These are phyloP conservation scores for Bryum argenteum DNA, from an alignment of 225 moss, liverwort and hornwort species.

Conservation along the genomic window DNA sequence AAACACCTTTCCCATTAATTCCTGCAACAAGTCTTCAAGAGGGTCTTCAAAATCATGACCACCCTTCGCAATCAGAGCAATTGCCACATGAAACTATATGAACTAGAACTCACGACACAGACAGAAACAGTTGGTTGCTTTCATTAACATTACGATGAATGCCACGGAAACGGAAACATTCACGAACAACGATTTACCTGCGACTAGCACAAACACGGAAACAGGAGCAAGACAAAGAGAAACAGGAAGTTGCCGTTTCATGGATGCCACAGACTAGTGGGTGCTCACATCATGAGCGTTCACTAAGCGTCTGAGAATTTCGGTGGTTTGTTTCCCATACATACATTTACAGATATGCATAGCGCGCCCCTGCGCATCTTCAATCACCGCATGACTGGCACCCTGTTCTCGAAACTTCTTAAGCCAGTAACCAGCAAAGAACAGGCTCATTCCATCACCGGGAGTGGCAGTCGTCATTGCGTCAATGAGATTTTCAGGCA, in stretches of 20 bases:
- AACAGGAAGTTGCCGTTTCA: neutral
- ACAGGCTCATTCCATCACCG: constrained; percentile 57
- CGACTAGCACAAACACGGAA: too few relatives aligned
- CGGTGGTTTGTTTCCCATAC: constrained; percentile 55
- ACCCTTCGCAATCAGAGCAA: constrained; percentile 9
- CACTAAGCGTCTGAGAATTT: constrained; percentile 52
- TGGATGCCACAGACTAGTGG: neutral
- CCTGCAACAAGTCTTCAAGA: too few relatives aligned
- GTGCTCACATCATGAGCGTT: constrained; percentile 48
- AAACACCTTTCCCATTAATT: too few relatives aligned
- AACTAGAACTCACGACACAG: too few relatives aligned
- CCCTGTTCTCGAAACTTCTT: constrained; percentile 60
- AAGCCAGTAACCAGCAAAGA: constrained; percentile 56
- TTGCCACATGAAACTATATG: neutral
- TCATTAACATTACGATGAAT: constrained; percentile 2
- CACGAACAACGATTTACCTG: too few relatives aligned
- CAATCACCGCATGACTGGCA: constrained; percentile 42
- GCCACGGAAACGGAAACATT: neutral
- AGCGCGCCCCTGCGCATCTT: constrained; percentile 51
- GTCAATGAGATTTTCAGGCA: constrained; percentile 53
- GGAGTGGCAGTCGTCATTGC: constrained; percentile 61
- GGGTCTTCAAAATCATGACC: neutral
- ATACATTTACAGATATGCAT: constrained; percentile 62
- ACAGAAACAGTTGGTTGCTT: constrained; percentile 1
- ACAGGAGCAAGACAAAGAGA: too few relatives aligned